A percentile compares a stretch with the other conserved stretches of the same genome.
These are phyloP conservation scores for Sporothrix protearum DNA, from an alignment of 2,329 filamentous ascomycete genomes.

Conservation along the genomic window DNA sequence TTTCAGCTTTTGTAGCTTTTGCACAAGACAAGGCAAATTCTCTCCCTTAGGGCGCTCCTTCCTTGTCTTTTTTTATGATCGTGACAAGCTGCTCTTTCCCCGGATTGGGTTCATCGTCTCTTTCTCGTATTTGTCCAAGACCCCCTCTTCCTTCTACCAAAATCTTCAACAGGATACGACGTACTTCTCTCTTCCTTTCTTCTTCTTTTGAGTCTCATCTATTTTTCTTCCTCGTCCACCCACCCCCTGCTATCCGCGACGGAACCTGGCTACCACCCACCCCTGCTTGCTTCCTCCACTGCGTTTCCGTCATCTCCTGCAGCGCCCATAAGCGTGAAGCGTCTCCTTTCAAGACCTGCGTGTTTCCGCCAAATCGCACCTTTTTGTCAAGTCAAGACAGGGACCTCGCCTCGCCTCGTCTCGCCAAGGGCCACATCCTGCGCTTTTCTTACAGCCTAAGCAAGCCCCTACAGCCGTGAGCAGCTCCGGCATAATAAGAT, in stretches of 20 bases:
- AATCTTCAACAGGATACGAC: background rate
- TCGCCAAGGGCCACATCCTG: background rate
- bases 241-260: background rate
- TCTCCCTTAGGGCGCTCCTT: background rate
- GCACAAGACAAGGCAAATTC: background rate
- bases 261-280: slow-evolving; percentile 8
- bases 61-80: background rate
- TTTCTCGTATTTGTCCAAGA: background rate
- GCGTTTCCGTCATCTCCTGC: slow-evolving; percentile 13
- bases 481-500: background rate
- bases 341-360: background rate
- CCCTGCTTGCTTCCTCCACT: slow-evolving; percentile 11
- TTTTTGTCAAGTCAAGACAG: background rate
- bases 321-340: slow-evolving; percentile 19
- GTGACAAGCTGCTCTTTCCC: slow-evolving; percentile 1
- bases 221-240: background rate
- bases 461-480: background rate
- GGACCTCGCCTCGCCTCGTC: slow-evolving; percentile 2
- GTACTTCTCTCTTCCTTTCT: background rate
- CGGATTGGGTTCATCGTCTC: background rate
- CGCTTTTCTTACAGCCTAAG: background rate
- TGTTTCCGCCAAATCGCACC: background rate
- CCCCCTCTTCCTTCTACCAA: background rate
- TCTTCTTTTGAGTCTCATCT: slow-evolving; percentile 3
- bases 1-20: background rate